Conservation (phyloP, 225 moss, liverwort and hornwort species). For the Polytrichum commune region DNA sequence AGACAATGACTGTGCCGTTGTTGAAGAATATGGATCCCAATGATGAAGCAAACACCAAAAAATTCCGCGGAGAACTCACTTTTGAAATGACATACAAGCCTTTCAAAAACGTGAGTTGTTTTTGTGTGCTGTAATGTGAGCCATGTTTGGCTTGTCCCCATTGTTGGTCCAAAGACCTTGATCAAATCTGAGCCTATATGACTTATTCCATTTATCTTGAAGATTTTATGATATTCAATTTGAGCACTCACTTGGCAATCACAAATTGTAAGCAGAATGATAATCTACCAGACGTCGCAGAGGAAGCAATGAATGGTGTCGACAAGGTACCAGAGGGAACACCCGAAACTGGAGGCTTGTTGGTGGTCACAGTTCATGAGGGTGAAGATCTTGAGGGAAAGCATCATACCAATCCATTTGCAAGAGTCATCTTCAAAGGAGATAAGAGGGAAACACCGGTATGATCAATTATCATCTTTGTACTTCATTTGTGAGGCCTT, state of each 20-base stretch:
- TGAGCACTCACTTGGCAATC: not conserved
- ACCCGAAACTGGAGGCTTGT: slow-evolving; percentile 59
- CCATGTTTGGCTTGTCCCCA: not conserved
- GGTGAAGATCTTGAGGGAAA: slow-evolving; percentile 93
- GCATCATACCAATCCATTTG: slow-evolving; percentile 90
- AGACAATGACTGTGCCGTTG: slow-evolving; percentile 35
- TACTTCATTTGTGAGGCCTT: no score
- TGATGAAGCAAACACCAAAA: slow-evolving; percentile 55
- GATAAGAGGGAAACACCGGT: slow-evolving; percentile 71
- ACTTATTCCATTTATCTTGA: not conserved
- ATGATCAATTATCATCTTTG: not conserved
- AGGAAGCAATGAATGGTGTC: slow-evolving; percentile 24
- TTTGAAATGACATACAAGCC: slow-evolving; percentile 81
- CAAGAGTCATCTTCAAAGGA: slow-evolving; percentile 72
- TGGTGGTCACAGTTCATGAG: slow-evolving; percentile 60
- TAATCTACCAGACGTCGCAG: slow-evolving; percentile 20
- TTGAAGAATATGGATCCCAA: slow-evolving; percentile 74
- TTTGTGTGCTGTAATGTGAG: not conserved
- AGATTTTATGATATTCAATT: not conserved
- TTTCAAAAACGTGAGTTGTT: slow-evolving; percentile 59
- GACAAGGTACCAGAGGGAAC: slow-evolving; percentile 43
- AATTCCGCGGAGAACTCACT: slow-evolving; percentile 60
- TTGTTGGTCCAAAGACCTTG: no score
- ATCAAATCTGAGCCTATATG: not conserved
- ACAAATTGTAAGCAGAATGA: slow-evolving; percentile 33